Evolutionary conservation across 2,329 filamentous ascomycete species (phyloP), one percentile per base, ranked within the genome.

Genomic region (Apiospora kogelbergensis): DNA sequence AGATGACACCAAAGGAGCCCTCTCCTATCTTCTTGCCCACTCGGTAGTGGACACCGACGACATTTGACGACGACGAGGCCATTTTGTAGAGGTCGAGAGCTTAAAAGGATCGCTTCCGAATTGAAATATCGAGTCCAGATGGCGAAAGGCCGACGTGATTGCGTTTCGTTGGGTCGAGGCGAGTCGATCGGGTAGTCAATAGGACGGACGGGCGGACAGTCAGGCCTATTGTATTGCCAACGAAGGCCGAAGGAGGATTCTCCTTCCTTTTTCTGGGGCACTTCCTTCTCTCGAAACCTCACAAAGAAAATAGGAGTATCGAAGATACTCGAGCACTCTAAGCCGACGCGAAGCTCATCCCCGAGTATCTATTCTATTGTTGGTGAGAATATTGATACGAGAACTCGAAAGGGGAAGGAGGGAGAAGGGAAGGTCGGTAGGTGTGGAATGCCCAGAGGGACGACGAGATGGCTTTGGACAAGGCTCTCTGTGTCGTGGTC

Each of bases 11-110:
- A 79, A 98, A 98, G 46, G 94, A 97, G 73, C 95, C 95, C 89
- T 98, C 96, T 81, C 96, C 96, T 76, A 99, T 98, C 86, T 99
- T 99, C 89, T 98, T 98, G 77, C 96, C 96, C 74, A 99, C 96
- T 74, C 96, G 90, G 83, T 99, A 99, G 85, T 99, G 96, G 75
- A 99, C 96, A 80, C 96, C 96, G 78, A 98, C 96, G 75, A 99
- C 96, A 83, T 98, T 98, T 71, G 94, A 97, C 72, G 93, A 96
- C 70, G 92, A 94, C 73, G 93, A 95, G 70, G 93, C 90, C 93
- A 96, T 96, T 80, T 80, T 80, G 75, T 22, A 67, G 66, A 63
- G 57, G 70, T 63, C 45, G 53, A 60, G 30, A 26, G n/a, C 30
- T 60, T 60, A 30, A 37, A 60, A 26, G 30, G 15, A 60, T 60